Conservation (phyloP, 2,329 filamentous ascomycete species). For the Fusarium haematococcum region DNA sequence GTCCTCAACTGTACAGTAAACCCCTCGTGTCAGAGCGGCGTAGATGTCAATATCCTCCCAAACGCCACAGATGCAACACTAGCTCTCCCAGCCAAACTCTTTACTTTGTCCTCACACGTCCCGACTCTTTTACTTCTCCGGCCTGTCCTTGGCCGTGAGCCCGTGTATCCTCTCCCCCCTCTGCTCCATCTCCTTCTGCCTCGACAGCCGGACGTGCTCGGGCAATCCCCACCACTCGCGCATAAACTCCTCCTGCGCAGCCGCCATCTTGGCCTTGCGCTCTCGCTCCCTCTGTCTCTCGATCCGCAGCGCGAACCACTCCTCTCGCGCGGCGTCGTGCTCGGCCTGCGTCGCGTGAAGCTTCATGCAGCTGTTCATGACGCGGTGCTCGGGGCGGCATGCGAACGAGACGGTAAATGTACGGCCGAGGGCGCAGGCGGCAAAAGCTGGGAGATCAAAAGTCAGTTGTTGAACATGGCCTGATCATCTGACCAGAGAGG, state of each 20-base stretch:
- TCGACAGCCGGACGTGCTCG: constrained; percentile 64
- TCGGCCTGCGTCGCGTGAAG: constrained; percentile 84
- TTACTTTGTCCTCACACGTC: neutral
- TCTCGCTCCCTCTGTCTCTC: constrained; percentile 77
- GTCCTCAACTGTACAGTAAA: constrained; percentile 30
- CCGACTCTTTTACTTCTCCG: constrained; percentile 17
- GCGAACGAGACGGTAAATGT: constrained; percentile 90
- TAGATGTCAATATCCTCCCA: constrained; percentile 37
- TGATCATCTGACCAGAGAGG: neutral
- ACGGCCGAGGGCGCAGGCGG: constrained; percentile 85
- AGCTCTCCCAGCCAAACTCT: neutral
- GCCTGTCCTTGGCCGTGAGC: constrained; percentile 53
- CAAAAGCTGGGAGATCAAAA: constrained; percentile 75
- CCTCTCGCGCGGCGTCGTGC: constrained; percentile 87
- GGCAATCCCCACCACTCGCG: constrained; percentile 76
- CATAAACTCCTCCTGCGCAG: constrained; percentile 74
- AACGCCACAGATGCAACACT: constrained; percentile 42
- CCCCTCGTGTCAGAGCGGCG: constrained; percentile 30
- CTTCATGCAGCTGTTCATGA: constrained; percentile 97
- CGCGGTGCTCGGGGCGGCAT: constrained; percentile 81
- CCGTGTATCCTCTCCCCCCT: constrained; percentile 68
- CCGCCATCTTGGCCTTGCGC: constrained; percentile 68
- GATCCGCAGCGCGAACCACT: constrained; percentile 88
- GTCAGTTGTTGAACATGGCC: constrained; percentile 2
- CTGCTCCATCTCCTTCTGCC: constrained; percentile 60